phyloP scores from a whole-genome alignment of 2,329 filamentous ascomycete genomes.

The Alternaria burnsii region DNA sequence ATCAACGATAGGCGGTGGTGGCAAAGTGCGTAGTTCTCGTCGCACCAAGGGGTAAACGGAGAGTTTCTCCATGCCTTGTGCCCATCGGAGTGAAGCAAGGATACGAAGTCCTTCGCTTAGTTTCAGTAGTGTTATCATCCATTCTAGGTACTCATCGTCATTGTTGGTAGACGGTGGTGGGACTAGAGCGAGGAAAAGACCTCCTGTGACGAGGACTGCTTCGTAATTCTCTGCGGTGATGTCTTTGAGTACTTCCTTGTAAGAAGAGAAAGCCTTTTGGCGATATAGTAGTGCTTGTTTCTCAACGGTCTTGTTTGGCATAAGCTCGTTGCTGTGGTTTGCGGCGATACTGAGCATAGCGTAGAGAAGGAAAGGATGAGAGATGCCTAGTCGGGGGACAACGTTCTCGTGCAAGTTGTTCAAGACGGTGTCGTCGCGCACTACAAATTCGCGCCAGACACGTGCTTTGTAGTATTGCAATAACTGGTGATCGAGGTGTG shows the following conservation, averaged over 20 bases:
- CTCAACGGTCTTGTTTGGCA: conserved; percentile 22
- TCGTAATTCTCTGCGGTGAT: conserved; percentile 47
- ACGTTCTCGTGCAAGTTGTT: conserved; percentile 32
- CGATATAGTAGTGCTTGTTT: conserved; percentile 34
- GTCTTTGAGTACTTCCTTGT: conserved; percentile 36
- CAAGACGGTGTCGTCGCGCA: conserved; percentile 27
- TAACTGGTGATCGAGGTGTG: conserved; percentile 28
- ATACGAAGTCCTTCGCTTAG: conserved; percentile 45
- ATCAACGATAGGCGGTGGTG: conserved; percentile 35
- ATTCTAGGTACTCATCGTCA: conserved; percentile 28
- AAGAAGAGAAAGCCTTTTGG: conserved; percentile 37
- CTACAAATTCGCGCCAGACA: conserved; percentile 36
- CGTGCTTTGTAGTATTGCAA: conserved; percentile 38
- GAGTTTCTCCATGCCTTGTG: conserved; percentile 43
- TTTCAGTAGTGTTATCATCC: conserved; percentile 36
- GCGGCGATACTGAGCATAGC: conserved; percentile 42
- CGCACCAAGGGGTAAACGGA: conserved; percentile 39
- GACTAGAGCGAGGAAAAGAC: conserved; percentile 35
- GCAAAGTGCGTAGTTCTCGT: conserved; percentile 39
- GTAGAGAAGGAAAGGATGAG: conserved; percentile 35
- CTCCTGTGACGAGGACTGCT: conserved; percentile 36
- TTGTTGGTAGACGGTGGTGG: conserved; percentile 19
- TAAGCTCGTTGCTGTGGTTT: conserved; percentile 26
- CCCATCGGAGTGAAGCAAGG: conserved; percentile 42
- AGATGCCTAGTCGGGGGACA: conserved; percentile 33